These are phyloP conservation scores for Acacia melanoxylon DNA, from an alignment of 306 rosid genomes.

Conservation along the genomic window DNA sequence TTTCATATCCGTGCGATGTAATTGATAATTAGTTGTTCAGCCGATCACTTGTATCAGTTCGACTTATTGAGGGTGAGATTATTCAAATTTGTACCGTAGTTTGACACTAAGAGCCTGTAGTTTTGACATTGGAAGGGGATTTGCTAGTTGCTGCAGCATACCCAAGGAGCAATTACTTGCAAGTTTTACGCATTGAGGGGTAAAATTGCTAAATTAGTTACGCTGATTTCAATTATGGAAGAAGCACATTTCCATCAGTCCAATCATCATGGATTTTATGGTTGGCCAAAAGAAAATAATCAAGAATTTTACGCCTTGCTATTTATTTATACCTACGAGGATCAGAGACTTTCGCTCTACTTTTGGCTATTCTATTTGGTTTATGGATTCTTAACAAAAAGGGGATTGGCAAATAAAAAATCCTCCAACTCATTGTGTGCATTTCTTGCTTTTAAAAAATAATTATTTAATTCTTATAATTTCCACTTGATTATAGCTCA, in stretches of 20 bases:
- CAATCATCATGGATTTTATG: not conserved
- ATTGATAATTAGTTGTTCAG: not conserved
- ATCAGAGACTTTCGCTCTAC: slow-evolving; percentile 44
- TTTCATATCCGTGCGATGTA: not conserved
- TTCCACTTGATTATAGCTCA: too few relatives aligned
- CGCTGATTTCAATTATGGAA: not conserved
- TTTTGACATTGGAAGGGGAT: not conserved
- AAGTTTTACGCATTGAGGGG: not conserved
- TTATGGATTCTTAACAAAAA: not conserved
- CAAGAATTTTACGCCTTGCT: not conserved
- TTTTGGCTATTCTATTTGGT: not conserved
- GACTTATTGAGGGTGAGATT: not conserved
- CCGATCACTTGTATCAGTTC: not conserved
- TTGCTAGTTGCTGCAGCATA: not conserved
- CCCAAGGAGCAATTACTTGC: not conserved
- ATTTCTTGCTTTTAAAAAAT: too few relatives aligned
- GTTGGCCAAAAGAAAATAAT: not conserved
- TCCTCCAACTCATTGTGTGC: too few relatives aligned
- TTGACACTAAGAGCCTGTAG: not conserved
- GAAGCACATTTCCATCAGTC: not conserved
- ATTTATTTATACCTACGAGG: not conserved
- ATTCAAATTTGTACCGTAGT: not conserved
- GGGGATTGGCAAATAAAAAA: not conserved
- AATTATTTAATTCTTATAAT: too few relatives aligned
- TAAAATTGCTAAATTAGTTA: not conserved